phyloP scores from a whole-genome alignment of 306 rosid genomes.

The Pachyrhizus erosus region DNA sequence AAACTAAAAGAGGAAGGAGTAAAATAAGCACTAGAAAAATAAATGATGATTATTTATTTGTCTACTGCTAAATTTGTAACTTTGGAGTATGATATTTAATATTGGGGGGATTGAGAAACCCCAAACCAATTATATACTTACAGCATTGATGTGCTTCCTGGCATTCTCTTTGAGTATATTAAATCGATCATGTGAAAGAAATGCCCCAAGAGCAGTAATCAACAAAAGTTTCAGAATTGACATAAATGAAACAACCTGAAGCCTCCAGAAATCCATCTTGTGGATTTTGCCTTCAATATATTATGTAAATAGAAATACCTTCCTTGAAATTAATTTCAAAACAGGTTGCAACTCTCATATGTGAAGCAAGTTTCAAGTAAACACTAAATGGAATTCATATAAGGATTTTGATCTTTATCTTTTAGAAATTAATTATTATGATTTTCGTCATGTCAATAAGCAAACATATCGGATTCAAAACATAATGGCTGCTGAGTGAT shows the following conservation, averaged over 20 bases:
- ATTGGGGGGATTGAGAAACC: background rate
- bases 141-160: constrained; percentile 44
- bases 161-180: constrained; percentile 38
- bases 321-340: background rate
- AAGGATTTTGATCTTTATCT: background rate
- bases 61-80: no score
- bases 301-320: background rate
- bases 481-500: background rate
- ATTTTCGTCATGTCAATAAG: background rate
- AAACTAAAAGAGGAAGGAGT: no score
- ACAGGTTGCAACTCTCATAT: background rate
- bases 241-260: constrained; percentile 34
- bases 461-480: background rate
- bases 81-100: no score
- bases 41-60: no score
- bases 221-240: constrained; percentile 46
- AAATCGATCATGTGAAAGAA: constrained; percentile 43
- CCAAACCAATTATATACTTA: constrained; percentile 20
- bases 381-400: background rate
- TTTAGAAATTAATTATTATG: background rate
- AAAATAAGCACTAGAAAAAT: no score
- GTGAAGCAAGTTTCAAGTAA: background rate
- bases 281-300: background rate
- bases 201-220: constrained; percentile 41
- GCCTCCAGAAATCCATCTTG: constrained; percentile 44